A percentile compares a stretch with the other conserved stretches of the same genome.
phyloP scores from a whole-genome alignment of 2,329 filamentous ascomycete species.

The Aspergillus aculeatus region DNA sequence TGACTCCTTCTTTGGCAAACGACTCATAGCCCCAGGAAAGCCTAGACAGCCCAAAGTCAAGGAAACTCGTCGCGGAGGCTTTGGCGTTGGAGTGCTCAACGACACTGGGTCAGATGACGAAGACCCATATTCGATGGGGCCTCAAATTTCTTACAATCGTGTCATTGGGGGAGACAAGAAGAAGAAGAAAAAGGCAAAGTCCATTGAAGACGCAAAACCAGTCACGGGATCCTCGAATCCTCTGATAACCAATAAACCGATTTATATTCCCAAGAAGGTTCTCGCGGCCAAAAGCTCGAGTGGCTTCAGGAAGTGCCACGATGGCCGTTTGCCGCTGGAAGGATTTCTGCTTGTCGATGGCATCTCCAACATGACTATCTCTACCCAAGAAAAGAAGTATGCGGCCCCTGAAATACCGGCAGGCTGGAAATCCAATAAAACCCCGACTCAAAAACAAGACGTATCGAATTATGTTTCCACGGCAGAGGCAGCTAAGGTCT shows the following conservation, averaged over 20 bases:
- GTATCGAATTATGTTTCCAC: conserved; percentile 60
- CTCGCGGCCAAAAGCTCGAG: conserved; percentile 43
- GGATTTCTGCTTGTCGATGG: conserved; percentile 72
- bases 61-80: conserved; percentile 60
- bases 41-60: conserved; percentile 53
- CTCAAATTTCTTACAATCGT: conserved; percentile 82
- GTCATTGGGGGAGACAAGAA: conserved; percentile 79
- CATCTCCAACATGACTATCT: conserved; percentile 49
- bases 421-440: conserved; percentile 69
- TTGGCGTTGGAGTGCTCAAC: conserved; percentile 86
- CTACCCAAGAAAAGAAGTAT: conserved; percentile 46
- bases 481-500: conserved; percentile 74
- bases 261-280: conserved; percentile 71
- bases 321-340: conserved; percentile 74
- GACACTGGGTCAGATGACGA: conserved; percentile 95
- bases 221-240: conserved; percentile 60
- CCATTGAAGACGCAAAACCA: conserved; percentile 33
- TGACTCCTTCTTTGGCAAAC: conserved; percentile 40
- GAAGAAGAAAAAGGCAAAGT: conserved; percentile 63
- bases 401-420: conserved; percentile 45
- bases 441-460: conserved; percentile 35
- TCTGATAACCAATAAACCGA: conserved; percentile 63
- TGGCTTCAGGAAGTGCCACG: conserved; percentile 70
- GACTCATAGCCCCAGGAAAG: conserved; percentile 32
- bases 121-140: conserved; percentile 88